Base-by-base conservation (phyloP, 106 monocot genomes). In the Dendrobium chrysotoxum region DNA sequence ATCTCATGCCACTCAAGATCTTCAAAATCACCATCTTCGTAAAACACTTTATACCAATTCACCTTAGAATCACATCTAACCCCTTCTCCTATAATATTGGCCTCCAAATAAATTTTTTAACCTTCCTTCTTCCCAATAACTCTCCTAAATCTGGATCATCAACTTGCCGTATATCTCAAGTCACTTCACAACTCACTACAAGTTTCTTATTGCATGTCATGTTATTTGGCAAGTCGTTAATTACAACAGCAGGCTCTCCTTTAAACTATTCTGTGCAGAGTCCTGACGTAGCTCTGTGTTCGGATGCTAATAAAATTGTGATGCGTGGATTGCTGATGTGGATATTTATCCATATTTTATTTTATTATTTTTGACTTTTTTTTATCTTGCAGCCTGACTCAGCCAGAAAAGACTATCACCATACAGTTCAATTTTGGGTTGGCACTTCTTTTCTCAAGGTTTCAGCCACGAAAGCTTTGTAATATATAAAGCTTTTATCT, bases 1-100 rank as follows among this genome's bases (percentile, higher is more conserved):
- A 95, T 78, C 82, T 95, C 92, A 75, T 80, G 77, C 91, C 92
- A 92, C 64, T 89, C 87, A 40, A 95, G 83, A 84, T 91, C 93
- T 79, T 95, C 91, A 54, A 75, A 77, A 78, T 93, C 90, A 17
- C 93, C 91, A 83, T 93, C 93, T 86, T 96, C 89, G 81, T 96
- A 96, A 40, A 90, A 87, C 57, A 96, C 90, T 47, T 80, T 85
- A 55, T 90, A 96, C 91, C 92, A 95, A 72, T 95, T 90, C 54
- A 76, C 81, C 82, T 93, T 85, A 57, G 73, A 41, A 68, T 94
- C 89, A 82, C 79, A 95, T 47, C 84, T 83, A 18, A 67, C 81
- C 66, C 93, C 95, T 76, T 86, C 81, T 10, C 93, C 95, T 72
- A 55, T 91, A 93, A 81, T 86, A 86, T 15, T 40, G 79, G 77